Evolutionary conservation across 495 filamentous ascomycete genomes (phyloP).

Genomic region (Penicillium malachiteum): DNA sequence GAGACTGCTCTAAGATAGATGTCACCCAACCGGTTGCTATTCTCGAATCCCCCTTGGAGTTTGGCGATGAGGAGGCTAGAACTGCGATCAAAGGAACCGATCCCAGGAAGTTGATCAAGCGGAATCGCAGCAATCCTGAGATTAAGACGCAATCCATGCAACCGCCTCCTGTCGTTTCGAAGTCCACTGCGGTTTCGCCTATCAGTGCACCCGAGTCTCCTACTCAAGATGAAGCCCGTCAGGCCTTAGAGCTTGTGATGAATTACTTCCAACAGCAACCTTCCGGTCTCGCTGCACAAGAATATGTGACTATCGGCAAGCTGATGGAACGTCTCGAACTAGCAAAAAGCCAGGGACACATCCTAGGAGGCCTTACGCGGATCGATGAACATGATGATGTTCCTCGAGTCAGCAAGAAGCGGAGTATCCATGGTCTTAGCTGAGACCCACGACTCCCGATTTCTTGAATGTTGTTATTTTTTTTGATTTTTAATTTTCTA

Average conservation of each 20-base stretch:
- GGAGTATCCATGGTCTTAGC: slow-evolving; percentile 52
- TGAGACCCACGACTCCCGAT: slow-evolving; percentile 9
- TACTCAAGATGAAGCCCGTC: slow-evolving; percentile 84
- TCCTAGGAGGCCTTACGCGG: slow-evolving; percentile 67
- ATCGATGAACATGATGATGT: slow-evolving; percentile 55
- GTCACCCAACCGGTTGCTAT: slow-evolving; percentile 56
- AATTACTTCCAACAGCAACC: slow-evolving; percentile 79
- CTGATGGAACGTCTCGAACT: slow-evolving; percentile 86
- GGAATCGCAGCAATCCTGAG: slow-evolving; percentile 46
- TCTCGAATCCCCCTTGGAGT: slow-evolving; percentile 70
- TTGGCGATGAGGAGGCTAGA: slow-evolving; percentile 34
- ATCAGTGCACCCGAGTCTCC: slow-evolving; percentile 57
- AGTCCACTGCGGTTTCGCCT: slow-evolving; percentile 39
- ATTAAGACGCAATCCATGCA: slow-evolving; percentile 49
- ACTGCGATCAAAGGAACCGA: slow-evolving; percentile 20
- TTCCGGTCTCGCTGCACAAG: slow-evolving; percentile 67
- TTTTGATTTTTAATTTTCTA: background rate
- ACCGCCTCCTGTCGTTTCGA: slow-evolving; percentile 34
- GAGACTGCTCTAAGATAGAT: slow-evolving; percentile 61
- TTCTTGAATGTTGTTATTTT: too few relatives aligned
- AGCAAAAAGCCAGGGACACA: slow-evolving; percentile 53
- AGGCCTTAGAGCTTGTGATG: slow-evolving; percentile 82
- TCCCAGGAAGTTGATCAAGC: slow-evolving; percentile 38
- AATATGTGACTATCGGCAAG: slow-evolving; percentile 79
- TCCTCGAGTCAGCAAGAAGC: slow-evolving; percentile 46